Conservation (phyloP, 2,329 filamentous ascomycete genomes). For the Colletotrichum camelliae region DNA sequence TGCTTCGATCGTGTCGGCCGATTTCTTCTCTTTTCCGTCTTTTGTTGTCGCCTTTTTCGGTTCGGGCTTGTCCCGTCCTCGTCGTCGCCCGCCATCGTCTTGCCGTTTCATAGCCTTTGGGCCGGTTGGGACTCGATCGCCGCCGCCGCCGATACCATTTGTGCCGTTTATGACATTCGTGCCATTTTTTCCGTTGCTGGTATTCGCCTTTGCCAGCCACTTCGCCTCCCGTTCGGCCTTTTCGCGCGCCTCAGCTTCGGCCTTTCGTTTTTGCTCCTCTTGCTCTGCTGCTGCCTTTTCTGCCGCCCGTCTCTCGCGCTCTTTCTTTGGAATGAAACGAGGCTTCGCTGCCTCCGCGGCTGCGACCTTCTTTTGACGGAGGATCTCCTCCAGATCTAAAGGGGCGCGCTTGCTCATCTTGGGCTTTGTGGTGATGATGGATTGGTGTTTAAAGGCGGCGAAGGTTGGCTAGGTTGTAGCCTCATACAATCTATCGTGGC, state of each 20-base stretch:
- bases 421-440: not conserved
- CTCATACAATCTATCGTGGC: not conserved
- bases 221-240: constrained; percentile 67
- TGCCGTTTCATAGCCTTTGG: constrained; percentile 10
- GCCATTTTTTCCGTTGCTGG: constrained; percentile 25
- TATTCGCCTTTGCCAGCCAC: constrained; percentile 30
- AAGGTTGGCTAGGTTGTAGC: not conserved
- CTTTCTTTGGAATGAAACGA: constrained; percentile 83
- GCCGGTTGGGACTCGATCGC: constrained; percentile 8
- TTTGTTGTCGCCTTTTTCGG: constrained; percentile 56
- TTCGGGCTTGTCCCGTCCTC: constrained; percentile 41
- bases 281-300: constrained; percentile 78
- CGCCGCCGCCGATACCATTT: constrained; percentile 65
- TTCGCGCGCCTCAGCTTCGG: constrained; percentile 69
- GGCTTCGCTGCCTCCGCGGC: constrained; percentile 87
- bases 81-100: constrained; percentile 39
- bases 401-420: constrained; percentile 42
- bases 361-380: constrained; percentile 84
- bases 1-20: constrained; percentile 71
- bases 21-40: constrained; percentile 41
- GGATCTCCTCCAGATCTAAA: constrained; percentile 83
- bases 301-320: constrained; percentile 80
- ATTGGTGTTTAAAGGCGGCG: not conserved
- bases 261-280: constrained; percentile 57
- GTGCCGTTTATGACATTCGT: constrained; percentile 26